A percentile compares a stretch with the other conserved stretches of the same genome.
Conservation (phyloP, 2,329 filamentous ascomycete genomes). For the Microdochium paspali region DNA sequence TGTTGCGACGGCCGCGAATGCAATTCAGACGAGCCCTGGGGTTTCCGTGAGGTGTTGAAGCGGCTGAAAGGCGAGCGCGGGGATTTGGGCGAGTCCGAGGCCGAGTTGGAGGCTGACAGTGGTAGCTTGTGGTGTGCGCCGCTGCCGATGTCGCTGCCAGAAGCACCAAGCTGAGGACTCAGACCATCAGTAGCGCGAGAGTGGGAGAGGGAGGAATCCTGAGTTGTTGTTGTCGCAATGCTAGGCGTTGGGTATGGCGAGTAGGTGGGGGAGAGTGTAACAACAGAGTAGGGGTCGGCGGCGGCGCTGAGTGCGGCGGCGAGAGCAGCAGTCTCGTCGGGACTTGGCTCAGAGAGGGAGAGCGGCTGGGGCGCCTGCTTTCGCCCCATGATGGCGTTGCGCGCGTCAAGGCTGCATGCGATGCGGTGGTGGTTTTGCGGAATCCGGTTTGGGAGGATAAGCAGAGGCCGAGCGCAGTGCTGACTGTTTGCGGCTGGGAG, state of each 20-base stretch:
- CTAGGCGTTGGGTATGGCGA: slow-evolving; percentile 1
- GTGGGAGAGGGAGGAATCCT: background rate
- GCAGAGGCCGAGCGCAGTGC: no score
- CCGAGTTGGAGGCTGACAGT: slow-evolving; percentile 16
- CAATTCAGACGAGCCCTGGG: slow-evolving; percentile 7
- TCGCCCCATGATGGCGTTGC: slow-evolving; percentile 37
- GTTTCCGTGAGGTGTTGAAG: slow-evolving; percentile 15
- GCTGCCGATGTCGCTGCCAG: slow-evolving; percentile 2
- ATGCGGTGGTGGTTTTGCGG: background rate
- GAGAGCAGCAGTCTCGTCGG: slow-evolving; percentile 21
- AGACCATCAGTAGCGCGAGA: background rate
- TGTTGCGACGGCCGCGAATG: slow-evolving; percentile 1
- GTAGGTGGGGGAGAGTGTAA: slow-evolving; percentile 2
- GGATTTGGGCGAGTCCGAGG: slow-evolving; percentile 13
- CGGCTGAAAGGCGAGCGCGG: slow-evolving; percentile 22
- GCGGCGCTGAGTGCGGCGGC: slow-evolving; percentile 22
- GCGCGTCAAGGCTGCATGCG: background rate
- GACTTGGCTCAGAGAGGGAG: slow-evolving; percentile 30
- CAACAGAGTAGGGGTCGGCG: slow-evolving; percentile 9
- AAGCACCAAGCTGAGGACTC: background rate
- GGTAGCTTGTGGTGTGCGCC: slow-evolving; percentile 16
- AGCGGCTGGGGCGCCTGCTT: slow-evolving; percentile 50
- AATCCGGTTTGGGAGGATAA: background rate
- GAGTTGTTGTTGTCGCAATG: background rate
- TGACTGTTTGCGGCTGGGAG: no score